phyloP scores from a whole-genome alignment of 345 rosid genomes.

The Citrus cavaleriei region DNA sequence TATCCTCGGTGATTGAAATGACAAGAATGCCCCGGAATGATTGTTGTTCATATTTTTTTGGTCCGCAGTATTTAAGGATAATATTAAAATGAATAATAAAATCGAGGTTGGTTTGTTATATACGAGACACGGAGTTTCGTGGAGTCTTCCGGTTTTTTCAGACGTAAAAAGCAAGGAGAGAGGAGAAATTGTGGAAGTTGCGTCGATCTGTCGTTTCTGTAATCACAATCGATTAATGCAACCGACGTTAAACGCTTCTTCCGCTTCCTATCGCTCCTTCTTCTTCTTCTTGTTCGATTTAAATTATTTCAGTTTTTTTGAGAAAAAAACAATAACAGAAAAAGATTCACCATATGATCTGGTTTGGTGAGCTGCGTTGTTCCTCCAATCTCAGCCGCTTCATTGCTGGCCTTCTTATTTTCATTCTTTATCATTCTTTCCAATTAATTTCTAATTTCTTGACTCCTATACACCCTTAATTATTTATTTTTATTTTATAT shows the following conservation, averaged over 20 bases:
- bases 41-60: not conserved
- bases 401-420: conserved; percentile 48
- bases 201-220: not conserved
- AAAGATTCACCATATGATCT: conserved; percentile 43
- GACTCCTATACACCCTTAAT: conserved; percentile 51
- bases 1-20: not conserved
- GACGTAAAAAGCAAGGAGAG: not conserved
- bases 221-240: not conserved
- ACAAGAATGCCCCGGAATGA: not conserved
- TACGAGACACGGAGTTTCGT: not conserved
- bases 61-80: too few species aligned
- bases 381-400: conserved; percentile 63
- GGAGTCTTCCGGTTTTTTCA: not conserved
- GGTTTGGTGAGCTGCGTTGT: conserved; percentile 40
- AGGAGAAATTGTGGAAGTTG: too few species aligned
- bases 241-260: not conserved
- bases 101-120: not conserved
- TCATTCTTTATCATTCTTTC: conserved; percentile 44
- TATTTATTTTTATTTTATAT: not conserved
- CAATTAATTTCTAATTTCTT: conserved; percentile 57
- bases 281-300: not conserved
- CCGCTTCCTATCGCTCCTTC: not conserved
- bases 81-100: too few species aligned
- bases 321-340: not conserved
- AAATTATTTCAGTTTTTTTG: not conserved